Base-by-base conservation (phyloP, 2,329 filamentous ascomycete species). In the Macrophomina phaseolina region DNA sequence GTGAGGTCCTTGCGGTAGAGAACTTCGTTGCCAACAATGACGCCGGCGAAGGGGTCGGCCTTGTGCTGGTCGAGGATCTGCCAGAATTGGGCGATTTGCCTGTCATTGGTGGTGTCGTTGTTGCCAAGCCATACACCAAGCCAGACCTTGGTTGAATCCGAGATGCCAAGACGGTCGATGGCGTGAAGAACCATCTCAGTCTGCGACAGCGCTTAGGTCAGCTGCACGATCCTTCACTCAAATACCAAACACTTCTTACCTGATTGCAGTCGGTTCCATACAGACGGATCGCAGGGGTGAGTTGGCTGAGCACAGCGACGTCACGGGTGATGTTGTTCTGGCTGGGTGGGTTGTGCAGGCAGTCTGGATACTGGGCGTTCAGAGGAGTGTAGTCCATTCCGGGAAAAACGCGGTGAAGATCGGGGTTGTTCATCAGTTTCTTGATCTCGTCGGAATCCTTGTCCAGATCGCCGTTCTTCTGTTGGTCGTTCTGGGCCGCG, bases 251-350 rank as follows among this genome's bases (percentile, higher is more conserved):
- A 49, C 3, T 48, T 11, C 58, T 49, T 38, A 62, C 58, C 80
- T 98, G 94, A 79, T 97, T 97, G 85, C 94, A 98, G 81, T 98
- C 94, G 12, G 93, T 98, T 60, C 94, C 94, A 77, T 98, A 98
- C 0, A 97, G 84, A 7, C 94, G 90, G 56, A 98, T 87, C 3
- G 89, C 90, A 76, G 97, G 94, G 68, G 93, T 97, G 51, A 98
- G 84, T 77, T 97, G 93, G 12, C 91, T 93, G 62, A 98, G 87
- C 9, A 97, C 90, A 1, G 95, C 94, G 67, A 97, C 83, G 76
- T 98, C 94, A 64, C 92, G 89, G 0, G 95, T 98, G 70, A 98
- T 85, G 76, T 98, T 97, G 81, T 98, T 97, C 76, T 97, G 94
- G 40, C 90, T 94, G 0, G 94, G 91, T 0, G 92, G 91, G 71